Percentiles rank a stretch among this genome's conserved stretches.
Conservation (phyloP, 768 basidiomycete species). For the Suillus decipiens region DNA sequence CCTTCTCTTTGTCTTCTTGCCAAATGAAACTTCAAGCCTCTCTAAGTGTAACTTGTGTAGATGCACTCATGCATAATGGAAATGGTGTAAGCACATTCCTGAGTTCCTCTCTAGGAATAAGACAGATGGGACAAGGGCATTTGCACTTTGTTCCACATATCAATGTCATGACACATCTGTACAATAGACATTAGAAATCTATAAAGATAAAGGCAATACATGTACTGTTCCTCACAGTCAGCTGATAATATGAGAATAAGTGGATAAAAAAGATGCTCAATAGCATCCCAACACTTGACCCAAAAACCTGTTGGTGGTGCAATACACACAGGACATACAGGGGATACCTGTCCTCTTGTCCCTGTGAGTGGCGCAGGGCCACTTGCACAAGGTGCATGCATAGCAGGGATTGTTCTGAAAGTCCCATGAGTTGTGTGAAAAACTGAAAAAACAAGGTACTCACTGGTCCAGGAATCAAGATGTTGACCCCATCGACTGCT, state of each 20-base stretch:
- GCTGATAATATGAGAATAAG: too few species aligned
- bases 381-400: too few species aligned
- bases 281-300: conserved; percentile 32
- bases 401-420: too few species aligned
- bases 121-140: conserved; percentile 40
- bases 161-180: conserved; percentile 39
- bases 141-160: conserved; percentile 28
- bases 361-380: too few species aligned
- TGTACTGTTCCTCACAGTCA: conserved; percentile 49
- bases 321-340: too few species aligned
- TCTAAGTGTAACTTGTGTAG: conserved; percentile 14
- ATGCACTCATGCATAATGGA: conserved; percentile 19
- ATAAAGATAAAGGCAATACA: neutral
- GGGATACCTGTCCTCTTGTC: too few species aligned
- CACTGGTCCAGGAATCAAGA: too few species aligned
- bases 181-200: neutral
- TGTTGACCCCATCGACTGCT: too few species aligned
- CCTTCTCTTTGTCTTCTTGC: conserved; percentile 19
- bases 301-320: conserved; percentile 13
- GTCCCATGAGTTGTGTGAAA: too few species aligned
- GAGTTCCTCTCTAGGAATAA: conserved; percentile 31
- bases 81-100: conserved; percentile 15
- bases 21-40: conserved; percentile 16
- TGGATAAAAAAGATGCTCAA: too few species aligned
- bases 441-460: too few species aligned